Evolutionary conservation across 148 eudicot genomes (phyloP), one percentile per base, ranked within the genome.

Genomic region (Silene latifolia): DNA sequence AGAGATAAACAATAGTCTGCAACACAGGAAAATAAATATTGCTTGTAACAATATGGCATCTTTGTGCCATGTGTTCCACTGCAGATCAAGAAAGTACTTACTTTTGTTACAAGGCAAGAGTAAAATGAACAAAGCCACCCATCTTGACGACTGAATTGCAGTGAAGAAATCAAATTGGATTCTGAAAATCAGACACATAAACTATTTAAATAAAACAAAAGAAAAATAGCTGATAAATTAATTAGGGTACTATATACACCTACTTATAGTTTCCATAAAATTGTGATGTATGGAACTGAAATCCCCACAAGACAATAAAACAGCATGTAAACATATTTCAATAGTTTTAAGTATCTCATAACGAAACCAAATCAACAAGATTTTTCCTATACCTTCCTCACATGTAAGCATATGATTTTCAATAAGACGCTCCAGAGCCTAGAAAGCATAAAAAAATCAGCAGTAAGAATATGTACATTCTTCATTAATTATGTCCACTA

Each of bases 401-500:
- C 89, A 84, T 64, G 97, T 90, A 72, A 95, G 96, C 97, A 95
- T 95, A 63, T 95, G 97, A 81, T 93, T 90, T 67, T 95, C 98
- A 72, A 88, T 85, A 58, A 95, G 98, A 76, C 90, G 93, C 82
- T 95, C 98, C 83, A 95, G 79, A 61, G 98, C 98, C 98, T 95
- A 82, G 20, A 39, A 78, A 67, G 32, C 27, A 68, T 19, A 64
- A 59, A 64, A 15, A 62, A 3, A 67, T 61, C 56, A 73, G 32
- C 56, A 58, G 59, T 77, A n/a, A 69, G 61, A 76, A 58, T 47
- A 61, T 56, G 39, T 8, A 69, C 24, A 76, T 47, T 35, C 17
- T 56, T 57, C 25, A 20, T 1, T 19, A 19, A 66, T 42, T 51
- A 12, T 56, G 21, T 27, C 35, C 62, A 73, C 17, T 17, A 48